phyloP scores from a whole-genome alignment of 257 asterid genomes.

The Gentiana dahurica region DNA sequence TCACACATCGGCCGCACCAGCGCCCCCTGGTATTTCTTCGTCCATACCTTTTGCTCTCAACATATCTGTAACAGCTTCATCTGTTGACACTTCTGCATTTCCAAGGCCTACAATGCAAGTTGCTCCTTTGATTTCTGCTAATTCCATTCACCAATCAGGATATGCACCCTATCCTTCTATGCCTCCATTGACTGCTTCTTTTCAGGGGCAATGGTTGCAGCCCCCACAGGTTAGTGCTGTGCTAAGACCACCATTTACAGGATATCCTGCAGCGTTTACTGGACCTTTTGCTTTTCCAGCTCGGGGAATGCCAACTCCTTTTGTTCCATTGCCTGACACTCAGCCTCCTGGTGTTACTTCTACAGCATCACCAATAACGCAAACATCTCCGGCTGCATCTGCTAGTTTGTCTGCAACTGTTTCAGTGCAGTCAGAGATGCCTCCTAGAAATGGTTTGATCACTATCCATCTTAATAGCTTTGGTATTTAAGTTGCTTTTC shows the following conservation, averaged over 20 bases:
- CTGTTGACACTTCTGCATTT: constrained; percentile 32
- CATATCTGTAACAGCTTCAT: constrained; percentile 21
- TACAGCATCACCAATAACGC: constrained; percentile 30
- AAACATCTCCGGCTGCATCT: constrained; percentile 24
- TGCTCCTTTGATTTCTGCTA: constrained; percentile 34
- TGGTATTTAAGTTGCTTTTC: constrained; percentile 1
- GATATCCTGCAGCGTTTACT: constrained; percentile 45
- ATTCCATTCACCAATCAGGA: constrained; percentile 48
- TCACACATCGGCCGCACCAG: constrained; percentile 39
- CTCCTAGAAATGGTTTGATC: constrained; percentile 63
- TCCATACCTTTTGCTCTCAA: constrained; percentile 36
- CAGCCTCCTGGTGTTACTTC: constrained; percentile 83
- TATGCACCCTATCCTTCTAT: constrained; percentile 42
- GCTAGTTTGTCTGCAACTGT: constrained; percentile 28
- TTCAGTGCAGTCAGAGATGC: constrained; percentile 39
- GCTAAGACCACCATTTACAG: constrained; percentile 63
- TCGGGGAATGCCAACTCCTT: constrained; percentile 32
- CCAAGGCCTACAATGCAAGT: constrained; percentile 31
- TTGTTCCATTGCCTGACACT: constrained; percentile 46
- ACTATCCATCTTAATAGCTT: constrained; percentile 13
- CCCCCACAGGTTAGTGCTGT: constrained; percentile 53
- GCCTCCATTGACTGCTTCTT: constrained; percentile 44
- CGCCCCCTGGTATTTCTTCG: constrained; percentile 53
- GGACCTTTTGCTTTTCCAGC: constrained; percentile 48
- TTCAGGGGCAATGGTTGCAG: constrained; percentile 77